Evolutionary conservation across 2,329 filamentous ascomycete genomes (phyloP), one percentile per base, ranked within the genome.

Genomic region (Pezicula neosporulosa): DNA sequence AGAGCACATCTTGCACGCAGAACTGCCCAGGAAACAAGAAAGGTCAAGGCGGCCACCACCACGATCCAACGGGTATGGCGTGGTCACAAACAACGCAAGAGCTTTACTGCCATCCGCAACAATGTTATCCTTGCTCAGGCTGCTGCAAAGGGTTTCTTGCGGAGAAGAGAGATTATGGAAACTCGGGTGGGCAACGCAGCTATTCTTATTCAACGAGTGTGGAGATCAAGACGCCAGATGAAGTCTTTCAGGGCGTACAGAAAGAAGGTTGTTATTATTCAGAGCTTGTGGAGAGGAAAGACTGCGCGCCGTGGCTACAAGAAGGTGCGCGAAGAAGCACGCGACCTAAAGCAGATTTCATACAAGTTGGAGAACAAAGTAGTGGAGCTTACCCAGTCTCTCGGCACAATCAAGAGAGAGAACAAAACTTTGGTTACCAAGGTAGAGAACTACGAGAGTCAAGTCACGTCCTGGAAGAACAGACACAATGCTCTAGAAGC

Each of bases 301-400:
- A 67, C 72, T 57, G 93, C 94, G 50, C 85, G 94, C 59, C 83
- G 80, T 60, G 85, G 83, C 45, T 99, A 99, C 79, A 97, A 96
- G 82, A 84, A 77, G 62, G 75, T 96, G 55, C 90, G 94, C 60
- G 92, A 97, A 72, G 94, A 99, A 72, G 94, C 94, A 59, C 89
- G 94, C 66, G 95, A 99, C 76, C 82, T 99, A 69, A 97, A 97
- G 79, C 93, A 97, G 72, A 99, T 99, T 62, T 97, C 94, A 2
- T 99, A 99, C 79, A 97, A 96, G 77, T 77, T 99, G 63, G 94
- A 99, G 72, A 97, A 99, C 81, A 99, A 99, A 83, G 94, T 99
- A 56, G 90, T 99, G 56, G 94, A 99, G 75, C 81, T 99, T 65
- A 99, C 94, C 1, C 94, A 99, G 70, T 90, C 87, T 46, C 74